Conservation (phyloP, 768 basidiomycete genomes). For the Suillus spraguei region DNA sequence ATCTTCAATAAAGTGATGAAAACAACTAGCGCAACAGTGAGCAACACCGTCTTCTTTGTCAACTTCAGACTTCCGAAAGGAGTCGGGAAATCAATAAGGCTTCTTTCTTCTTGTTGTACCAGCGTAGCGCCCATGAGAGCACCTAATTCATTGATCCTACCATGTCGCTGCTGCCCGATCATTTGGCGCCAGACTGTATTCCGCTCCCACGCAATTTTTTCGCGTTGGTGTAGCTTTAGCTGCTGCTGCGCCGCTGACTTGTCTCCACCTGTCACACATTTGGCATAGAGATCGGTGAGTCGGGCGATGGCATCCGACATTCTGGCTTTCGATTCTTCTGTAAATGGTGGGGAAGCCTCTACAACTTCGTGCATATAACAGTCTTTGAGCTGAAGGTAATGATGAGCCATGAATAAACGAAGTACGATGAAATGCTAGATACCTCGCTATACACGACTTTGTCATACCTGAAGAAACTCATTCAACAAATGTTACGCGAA, state of each 20-base stretch:
- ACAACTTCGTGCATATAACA: constrained; percentile 74
- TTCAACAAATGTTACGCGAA: constrained; percentile 4
- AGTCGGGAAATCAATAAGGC: constrained; percentile 51
- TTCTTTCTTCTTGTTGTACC: constrained; percentile 42
- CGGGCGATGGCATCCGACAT: constrained; percentile 58
- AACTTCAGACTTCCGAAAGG: constrained; percentile 68
- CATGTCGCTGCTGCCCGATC: constrained; percentile 81
- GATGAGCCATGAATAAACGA: constrained; percentile 6
- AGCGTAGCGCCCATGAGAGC: constrained; percentile 47
- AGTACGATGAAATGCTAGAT: constrained; percentile 14
- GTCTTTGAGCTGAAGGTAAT: constrained; percentile 62
- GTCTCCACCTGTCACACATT: constrained; percentile 83
- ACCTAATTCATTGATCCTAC: constrained; percentile 39
- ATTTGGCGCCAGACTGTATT: constrained; percentile 98
- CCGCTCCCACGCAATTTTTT: constrained; percentile 95
- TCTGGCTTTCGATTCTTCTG: constrained; percentile 57
- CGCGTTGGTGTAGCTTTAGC: constrained; percentile 83
- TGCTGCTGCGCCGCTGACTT: constrained; percentile 70
- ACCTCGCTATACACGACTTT: constrained; percentile 83
- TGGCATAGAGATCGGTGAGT: constrained; percentile 77
- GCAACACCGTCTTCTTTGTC: constrained; percentile 61
- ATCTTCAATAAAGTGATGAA: constrained; percentile 66
- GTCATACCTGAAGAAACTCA: constrained; percentile 70
- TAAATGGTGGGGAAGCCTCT: constrained; percentile 70
- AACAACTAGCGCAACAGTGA: constrained; percentile 55